These are phyloP conservation scores for Groenewaldozyma tartarivorans DNA, from an alignment of 805 yeast genomes.

Conservation along the genomic window DNA sequence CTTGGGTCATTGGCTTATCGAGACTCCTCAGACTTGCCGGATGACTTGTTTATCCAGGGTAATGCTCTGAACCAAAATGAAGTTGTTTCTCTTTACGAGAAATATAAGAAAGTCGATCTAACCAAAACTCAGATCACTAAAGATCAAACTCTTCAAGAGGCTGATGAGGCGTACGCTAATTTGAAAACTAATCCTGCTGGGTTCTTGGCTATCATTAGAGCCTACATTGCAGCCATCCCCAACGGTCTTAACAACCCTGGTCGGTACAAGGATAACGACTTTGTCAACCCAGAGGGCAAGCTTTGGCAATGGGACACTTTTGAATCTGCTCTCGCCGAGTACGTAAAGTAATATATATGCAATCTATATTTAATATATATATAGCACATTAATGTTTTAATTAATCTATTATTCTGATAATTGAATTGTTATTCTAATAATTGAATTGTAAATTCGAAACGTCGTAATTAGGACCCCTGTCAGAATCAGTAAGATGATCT, in stretches of 20 bases:
- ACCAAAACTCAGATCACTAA: constrained; percentile 15
- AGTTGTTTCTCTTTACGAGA: constrained; percentile 13
- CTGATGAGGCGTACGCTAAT: constrained; percentile 6
- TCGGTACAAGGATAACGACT: constrained; percentile 11
- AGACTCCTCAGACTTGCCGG: constrained; percentile 18
- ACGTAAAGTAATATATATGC: too few species aligned
- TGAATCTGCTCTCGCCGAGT: too few species aligned
- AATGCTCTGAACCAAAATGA: constrained; percentile 11
- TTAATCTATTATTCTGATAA: too few species aligned
- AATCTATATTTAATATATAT: too few species aligned
- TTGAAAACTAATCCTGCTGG: constrained; percentile 5
- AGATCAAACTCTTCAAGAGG: constrained; percentile 2
- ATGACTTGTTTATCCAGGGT: constrained; percentile 14
- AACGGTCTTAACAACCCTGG: constrained; percentile 2
- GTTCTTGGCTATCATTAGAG: neutral
- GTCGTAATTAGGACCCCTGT: too few species aligned
- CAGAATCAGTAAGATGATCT: too few species aligned
- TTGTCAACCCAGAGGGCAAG: constrained; percentile 22
- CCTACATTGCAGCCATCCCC: constrained; percentile 2
- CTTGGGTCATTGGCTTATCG: constrained; percentile 17
- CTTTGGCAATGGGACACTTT: too few species aligned
- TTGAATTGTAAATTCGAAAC: too few species aligned
- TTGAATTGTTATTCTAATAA: too few species aligned
- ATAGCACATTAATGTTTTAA: too few species aligned
- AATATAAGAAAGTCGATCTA: too few species aligned